These are phyloP conservation scores for Rhodotorula sp. DNA, from an alignment of 1,284 basidiomycete genomes.

Conservation along the genomic window DNA sequence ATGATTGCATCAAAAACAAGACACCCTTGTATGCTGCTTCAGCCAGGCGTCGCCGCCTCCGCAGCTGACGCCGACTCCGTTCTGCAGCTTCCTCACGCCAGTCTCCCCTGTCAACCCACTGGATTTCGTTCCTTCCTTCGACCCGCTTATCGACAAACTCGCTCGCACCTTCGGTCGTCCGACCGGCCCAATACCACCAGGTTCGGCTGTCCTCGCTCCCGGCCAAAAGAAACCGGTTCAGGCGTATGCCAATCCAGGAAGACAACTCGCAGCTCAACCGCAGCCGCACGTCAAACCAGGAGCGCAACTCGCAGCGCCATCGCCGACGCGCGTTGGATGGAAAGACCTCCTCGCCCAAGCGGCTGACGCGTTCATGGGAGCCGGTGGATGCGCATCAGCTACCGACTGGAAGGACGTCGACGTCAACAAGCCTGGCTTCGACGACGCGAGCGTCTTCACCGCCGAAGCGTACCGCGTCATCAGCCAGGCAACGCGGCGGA, in stretches of 20 bases:
- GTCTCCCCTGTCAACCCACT: slow-evolving; percentile 22
- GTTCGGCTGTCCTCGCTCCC: slow-evolving; percentile 27
- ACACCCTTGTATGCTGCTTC: slow-evolving; percentile 18
- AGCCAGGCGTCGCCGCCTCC: too few species aligned
- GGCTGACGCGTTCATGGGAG: background rate
- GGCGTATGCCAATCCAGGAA: background rate
- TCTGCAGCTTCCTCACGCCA: slow-evolving; percentile 19
- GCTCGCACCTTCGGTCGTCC: slow-evolving; percentile 11
- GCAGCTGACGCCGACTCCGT: background rate
- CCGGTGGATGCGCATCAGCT: background rate
- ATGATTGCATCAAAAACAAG: slow-evolving; percentile 24
- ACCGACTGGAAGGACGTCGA: background rate
- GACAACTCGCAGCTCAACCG: background rate
- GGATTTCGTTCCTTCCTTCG: slow-evolving; percentile 20
- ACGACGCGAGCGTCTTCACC: slow-evolving; percentile 3
- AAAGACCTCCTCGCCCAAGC: background rate
- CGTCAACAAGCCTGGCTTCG: background rate
- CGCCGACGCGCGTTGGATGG: background rate
- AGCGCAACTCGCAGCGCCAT: background rate
- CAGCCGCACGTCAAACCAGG: background rate
- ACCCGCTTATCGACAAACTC: slow-evolving; percentile 19
- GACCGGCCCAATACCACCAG: background rate
- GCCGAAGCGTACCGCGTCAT: slow-evolving; percentile 4
- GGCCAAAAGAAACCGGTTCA: slow-evolving; percentile 11
- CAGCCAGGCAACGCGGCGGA: background rate